These are phyloP conservation scores for Mucor irregularis DNA, from an alignment of 371 early-diverging fungal genomes.

Conservation along the genomic window DNA sequence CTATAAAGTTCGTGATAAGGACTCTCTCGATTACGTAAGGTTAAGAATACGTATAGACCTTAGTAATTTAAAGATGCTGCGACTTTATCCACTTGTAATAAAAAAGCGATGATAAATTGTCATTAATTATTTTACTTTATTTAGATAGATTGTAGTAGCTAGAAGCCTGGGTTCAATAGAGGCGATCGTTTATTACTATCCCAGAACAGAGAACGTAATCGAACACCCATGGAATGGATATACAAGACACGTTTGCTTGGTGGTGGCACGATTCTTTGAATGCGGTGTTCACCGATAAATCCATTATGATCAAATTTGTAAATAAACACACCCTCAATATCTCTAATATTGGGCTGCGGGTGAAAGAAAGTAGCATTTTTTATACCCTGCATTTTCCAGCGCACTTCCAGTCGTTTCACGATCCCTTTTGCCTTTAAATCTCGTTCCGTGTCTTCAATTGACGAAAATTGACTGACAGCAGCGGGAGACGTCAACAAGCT, in stretches of 20 bases:
- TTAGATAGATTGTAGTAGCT: no score
- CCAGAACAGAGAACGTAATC: conserved; percentile 38
- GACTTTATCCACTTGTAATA: no score
- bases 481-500: background rate
- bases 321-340: conserved; percentile 56
- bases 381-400: conserved; percentile 56
- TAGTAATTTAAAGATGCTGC: no score
- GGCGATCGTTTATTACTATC: conserved; percentile 20
- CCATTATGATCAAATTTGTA: conserved; percentile 55
- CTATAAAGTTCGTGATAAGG: no score
- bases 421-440: conserved; percentile 15
- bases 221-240: conserved; percentile 49
- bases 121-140: background rate
- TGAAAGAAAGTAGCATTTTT: conserved; percentile 34
- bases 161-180: conserved; percentile 28
- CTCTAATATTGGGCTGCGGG: conserved; percentile 3
- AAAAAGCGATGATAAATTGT: no score
- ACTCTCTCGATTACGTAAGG: no score
- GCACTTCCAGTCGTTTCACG: conserved; percentile 42
- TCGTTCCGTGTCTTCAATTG: conserved; percentile 18
- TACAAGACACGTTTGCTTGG: conserved; percentile 55
- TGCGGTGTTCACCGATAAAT: conserved; percentile 56
- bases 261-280: conserved; percentile 61
- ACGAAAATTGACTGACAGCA: conserved; percentile 2
- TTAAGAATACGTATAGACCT: no score